A percentile compares a stretch with the other conserved stretches of the same genome.
Evolutionary conservation across 257 asterid species (phyloP).

Genomic region (Solanum gandarillasii): DNA sequence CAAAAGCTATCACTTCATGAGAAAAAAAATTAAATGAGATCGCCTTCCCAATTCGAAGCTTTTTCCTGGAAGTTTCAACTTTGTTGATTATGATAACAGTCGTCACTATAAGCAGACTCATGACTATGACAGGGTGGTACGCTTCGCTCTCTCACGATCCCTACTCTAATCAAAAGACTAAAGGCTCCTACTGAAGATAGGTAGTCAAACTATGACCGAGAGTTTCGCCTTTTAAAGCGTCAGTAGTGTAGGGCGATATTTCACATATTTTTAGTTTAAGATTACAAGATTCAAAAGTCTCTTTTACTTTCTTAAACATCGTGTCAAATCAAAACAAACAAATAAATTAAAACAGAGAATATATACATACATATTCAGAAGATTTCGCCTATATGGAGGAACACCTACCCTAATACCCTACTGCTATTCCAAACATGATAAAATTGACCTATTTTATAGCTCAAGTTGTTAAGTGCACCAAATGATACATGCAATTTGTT

Average conservation of each 20-base stretch:
- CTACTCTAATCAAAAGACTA: background rate
- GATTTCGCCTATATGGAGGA: background rate
- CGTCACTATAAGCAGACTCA: too few relatives aligned
- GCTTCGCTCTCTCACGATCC: accelerated
- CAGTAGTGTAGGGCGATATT: background rate
- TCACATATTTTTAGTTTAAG: too few relatives aligned
- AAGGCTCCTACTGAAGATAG: background rate
- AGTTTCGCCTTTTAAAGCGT: background rate
- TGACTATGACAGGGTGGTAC: background rate
- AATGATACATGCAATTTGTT: background rate
- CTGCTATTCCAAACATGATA: background rate
- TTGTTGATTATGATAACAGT: background rate
- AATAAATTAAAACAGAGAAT: background rate
- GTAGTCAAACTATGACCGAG: too few relatives aligned
- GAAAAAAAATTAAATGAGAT: background rate
- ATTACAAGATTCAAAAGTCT: too few relatives aligned
- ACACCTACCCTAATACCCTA: background rate
- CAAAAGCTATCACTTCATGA: background rate
- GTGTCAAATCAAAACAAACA: background rate
- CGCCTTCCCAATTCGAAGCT: background rate
- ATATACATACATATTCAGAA: background rate
- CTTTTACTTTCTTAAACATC: too few relatives aligned
- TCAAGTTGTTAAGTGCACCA: background rate
- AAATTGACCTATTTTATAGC: background rate
- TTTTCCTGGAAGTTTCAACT: too few relatives aligned